phyloP scores from a whole-genome alignment of 2,329 filamentous ascomycete genomes.

The Fusarium multiceps region DNA sequence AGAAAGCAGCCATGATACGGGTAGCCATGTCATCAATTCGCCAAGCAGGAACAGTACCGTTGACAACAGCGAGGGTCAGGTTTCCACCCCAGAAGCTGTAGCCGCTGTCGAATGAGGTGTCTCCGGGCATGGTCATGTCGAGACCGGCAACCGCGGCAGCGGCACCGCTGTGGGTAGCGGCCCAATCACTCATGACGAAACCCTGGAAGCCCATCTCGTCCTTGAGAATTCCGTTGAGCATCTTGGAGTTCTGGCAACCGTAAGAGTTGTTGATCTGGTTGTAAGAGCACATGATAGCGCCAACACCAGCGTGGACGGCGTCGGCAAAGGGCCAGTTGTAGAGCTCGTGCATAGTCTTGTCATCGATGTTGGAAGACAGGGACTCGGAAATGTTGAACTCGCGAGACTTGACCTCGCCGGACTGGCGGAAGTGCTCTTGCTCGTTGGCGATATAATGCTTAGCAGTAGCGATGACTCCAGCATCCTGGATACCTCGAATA shows the following conservation, averaged over 20 bases:
- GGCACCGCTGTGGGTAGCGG: constrained; percentile 77
- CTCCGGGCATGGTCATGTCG: constrained; percentile 91
- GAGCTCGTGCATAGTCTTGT: constrained; percentile 79
- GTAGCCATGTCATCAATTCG: constrained; percentile 92
- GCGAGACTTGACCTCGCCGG: constrained; percentile 61
- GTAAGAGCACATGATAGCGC: constrained; percentile 75
- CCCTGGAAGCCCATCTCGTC: constrained; percentile 84
- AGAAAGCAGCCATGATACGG: constrained; percentile 79
- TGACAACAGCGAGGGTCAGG: constrained; percentile 86
- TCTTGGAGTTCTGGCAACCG: constrained; percentile 80
- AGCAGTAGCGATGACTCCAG: constrained; percentile 84
- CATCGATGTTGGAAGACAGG: constrained; percentile 72
- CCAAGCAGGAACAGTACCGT: constrained; percentile 89
- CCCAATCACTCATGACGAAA: constrained; percentile 85
- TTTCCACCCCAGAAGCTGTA: constrained; percentile 86
- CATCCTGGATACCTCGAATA: constrained; percentile 82
- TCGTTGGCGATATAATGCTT: constrained; percentile 82
- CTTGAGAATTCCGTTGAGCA: constrained; percentile 81
- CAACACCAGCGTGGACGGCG: constrained; percentile 74
- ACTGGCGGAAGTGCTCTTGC: constrained; percentile 81
- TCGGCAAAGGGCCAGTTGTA: constrained; percentile 85
- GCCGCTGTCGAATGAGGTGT: constrained; percentile 80
- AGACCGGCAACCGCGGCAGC: constrained; percentile 76
- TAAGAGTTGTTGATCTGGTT: constrained; percentile 86
- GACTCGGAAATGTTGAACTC: constrained; percentile 72